These are phyloP conservation scores for Monilinia fructigena DNA, from an alignment of 2,329 filamentous ascomycete species.

Conservation along the genomic window DNA sequence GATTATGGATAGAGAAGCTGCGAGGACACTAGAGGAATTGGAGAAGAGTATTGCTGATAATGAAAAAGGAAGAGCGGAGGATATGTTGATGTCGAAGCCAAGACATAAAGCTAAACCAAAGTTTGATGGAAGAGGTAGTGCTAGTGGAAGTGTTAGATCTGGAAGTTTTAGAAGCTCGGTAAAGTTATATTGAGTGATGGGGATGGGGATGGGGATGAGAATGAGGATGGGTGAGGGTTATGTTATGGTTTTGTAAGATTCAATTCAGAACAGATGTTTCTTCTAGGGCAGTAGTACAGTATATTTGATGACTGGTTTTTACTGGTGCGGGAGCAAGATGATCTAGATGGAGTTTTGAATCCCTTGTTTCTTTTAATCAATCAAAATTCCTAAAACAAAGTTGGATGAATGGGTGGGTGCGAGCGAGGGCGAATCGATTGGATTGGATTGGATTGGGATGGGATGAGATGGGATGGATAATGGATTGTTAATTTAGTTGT, in stretches of 20 bases:
- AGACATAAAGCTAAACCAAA: slow-evolving; percentile 29
- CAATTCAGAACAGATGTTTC: background rate
- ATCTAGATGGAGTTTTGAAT: background rate
- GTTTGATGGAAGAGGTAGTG: slow-evolving; percentile 29
- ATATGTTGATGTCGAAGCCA: slow-evolving; percentile 32
- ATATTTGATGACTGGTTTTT: background rate
- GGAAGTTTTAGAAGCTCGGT: slow-evolving; percentile 29
- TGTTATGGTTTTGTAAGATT: slow-evolving; percentile 5
- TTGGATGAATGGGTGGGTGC: background rate
- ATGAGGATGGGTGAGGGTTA: background rate
- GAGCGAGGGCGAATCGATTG: background rate
- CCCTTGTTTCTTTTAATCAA: background rate
- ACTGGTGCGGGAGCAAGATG: background rate
- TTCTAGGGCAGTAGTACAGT: background rate
- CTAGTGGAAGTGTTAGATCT: slow-evolving; percentile 26
- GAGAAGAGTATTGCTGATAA: slow-evolving; percentile 36
- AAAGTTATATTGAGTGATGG: slow-evolving; percentile 22
- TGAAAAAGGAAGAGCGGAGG: slow-evolving; percentile 35
- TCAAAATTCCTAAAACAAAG: background rate
- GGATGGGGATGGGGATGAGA: background rate
- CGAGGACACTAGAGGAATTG: slow-evolving; percentile 30
- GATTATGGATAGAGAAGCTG: slow-evolving; percentile 30
- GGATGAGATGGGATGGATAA: background rate
- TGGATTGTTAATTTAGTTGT: too few relatives aligned
- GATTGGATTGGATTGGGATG: background rate